Base-by-base conservation (phyloP, 179 eudicot species). In the Camellia oleifera region DNA sequence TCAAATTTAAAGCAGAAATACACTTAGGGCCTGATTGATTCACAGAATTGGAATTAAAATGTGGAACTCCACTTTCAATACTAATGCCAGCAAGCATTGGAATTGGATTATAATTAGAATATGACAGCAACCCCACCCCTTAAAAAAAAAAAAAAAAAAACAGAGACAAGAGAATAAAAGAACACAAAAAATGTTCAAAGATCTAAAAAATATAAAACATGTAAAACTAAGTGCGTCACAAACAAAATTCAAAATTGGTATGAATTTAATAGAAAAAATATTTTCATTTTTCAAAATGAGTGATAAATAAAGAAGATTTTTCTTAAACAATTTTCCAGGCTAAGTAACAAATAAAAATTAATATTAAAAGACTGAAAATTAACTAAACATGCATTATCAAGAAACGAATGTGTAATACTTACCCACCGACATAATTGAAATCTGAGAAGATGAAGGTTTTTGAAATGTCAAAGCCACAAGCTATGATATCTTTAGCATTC, bases 401-500 rank as follows among this genome's bases (percentile, higher is more conserved):
- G 69, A 48, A 48, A 48, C 4, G 0, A 48, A 32, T 32, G 52
- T 7, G 7, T 48, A 48, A 48, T 48, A 48, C 6, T 48, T 48
- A 92, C 99, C 97, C 97, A 61, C 98, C 98, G 83, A 95, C 95
- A 84, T 90, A 94, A 83, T 94, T 88, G 72, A 95, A 95, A 85
- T 95, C 95, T 10, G 92, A 88, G 85, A 95, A 95, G 60, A 95
- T 95, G 83, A 91, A 95, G 73, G 99, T 95, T 86, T 84, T 91
- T 74, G 98, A 89, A 67, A 92, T 82, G 79, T 95, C 99, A 84
- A 95, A 95, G 8, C 98, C 98, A 87, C 99, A 95, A 44, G 99
- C 99, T 84, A 95, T 95, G 13, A 95, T 95, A 82, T 95, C 99
- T 83, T 95, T 95, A 20, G 99, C 98, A 86, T 94, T 95, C 79